Evolutionary conservation across 306 rosid species (phyloP).

Genomic region (Citrullus colocynthis): DNA sequence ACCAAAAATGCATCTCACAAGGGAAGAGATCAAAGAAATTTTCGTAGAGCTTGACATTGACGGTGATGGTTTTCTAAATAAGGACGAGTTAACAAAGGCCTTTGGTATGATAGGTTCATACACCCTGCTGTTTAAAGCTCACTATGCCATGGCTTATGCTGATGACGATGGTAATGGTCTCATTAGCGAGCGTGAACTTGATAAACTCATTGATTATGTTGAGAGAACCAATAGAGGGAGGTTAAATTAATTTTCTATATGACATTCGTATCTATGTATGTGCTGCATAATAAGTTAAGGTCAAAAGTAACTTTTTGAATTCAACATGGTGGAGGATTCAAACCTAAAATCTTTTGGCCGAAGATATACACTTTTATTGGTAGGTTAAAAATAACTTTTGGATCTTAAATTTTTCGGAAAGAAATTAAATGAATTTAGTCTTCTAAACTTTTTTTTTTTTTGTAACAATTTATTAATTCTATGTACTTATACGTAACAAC

Average conservation of each 20-base stretch:
- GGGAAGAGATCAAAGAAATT: neutral
- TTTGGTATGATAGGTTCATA: neutral
- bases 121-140: neutral
- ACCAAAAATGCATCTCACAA: neutral
- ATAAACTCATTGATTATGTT: conserved; percentile 3
- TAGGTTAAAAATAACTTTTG: no score
- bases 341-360: no score
- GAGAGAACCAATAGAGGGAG: neutral
- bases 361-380: no score
- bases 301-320: no score
- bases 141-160: neutral
- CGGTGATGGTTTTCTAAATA: neutral
- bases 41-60: neutral
- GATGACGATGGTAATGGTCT: neutral
- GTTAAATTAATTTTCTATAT: neutral
- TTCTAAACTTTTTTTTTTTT: no score
- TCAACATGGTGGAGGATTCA: no score
- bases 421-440: no score
- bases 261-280: neutral
- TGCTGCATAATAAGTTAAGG: no score
- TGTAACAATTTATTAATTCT: no score
- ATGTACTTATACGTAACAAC: no score
- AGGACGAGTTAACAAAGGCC: neutral
- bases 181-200: neutral
- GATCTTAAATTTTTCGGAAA: no score